Conservation (phyloP, 2,329 filamentous ascomycete genomes). For the Didymella segeticola region DNA sequence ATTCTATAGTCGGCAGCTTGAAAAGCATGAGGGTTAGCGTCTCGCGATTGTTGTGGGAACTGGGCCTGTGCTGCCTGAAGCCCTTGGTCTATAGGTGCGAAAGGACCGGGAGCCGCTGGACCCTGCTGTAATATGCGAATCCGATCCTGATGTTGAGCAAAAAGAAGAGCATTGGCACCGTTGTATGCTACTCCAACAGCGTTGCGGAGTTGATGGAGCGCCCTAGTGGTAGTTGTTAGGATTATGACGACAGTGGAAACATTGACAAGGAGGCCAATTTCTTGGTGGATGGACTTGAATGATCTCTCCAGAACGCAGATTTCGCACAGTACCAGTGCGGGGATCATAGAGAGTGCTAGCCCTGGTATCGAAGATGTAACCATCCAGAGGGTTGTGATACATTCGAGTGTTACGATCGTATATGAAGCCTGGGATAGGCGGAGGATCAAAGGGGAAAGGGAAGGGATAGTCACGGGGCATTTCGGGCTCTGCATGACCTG, state of each 20-base stretch:
- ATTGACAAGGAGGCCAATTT: neutral
- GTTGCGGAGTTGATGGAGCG: neutral
- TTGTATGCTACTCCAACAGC: conserved; percentile 1
- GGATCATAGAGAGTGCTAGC: neutral
- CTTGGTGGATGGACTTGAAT: neutral
- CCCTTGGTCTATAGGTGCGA: neutral
- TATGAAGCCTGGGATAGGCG: neutral
- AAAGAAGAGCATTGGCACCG: neutral
- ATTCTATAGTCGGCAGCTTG: neutral
- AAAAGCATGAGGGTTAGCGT: neutral
- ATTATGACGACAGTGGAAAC: neutral
- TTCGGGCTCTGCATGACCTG: neutral
- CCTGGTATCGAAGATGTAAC: neutral
- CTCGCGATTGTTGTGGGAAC: neutral
- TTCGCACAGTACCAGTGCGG: neutral
- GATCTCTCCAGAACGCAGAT: neutral
- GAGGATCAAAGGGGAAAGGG: neutral
- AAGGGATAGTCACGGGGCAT: neutral
- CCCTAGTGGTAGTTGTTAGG: conserved; percentile 2
- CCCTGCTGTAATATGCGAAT: neutral
- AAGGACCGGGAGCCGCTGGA: neutral
- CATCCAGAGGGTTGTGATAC: neutral
- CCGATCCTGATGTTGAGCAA: neutral
- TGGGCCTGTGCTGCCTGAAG: neutral
- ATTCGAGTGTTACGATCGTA: neutral